phyloP scores from a whole-genome alignment of 2,329 filamentous ascomycete species.

The Hypoxylon rubiginosum region DNA sequence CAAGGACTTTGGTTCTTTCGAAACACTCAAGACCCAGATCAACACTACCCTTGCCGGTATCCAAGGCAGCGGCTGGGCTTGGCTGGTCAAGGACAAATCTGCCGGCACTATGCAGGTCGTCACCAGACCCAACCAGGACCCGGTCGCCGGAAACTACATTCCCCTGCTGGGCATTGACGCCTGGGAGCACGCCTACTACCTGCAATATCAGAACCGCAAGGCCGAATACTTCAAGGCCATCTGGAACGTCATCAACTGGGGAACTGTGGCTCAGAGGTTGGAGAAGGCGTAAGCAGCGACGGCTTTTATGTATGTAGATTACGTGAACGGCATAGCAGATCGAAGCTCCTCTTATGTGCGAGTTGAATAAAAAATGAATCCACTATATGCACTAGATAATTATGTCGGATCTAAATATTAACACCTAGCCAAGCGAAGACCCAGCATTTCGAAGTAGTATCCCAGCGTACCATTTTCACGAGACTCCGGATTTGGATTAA shows the following conservation, averaged over 20 bases:
- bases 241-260: constrained; percentile 85
- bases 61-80: constrained; percentile 77
- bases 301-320: constrained; percentile 19
- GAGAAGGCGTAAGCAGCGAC: constrained; percentile 44
- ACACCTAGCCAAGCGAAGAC: neutral
- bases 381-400: neutral
- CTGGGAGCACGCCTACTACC: constrained; percentile 73
- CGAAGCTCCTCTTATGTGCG: neutral
- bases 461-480: neutral
- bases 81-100: constrained; percentile 69
- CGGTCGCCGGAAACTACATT: constrained; percentile 61
- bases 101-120: constrained; percentile 68
- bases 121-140: constrained; percentile 76
- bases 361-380: constrained; percentile 16
- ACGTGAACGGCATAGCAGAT: constrained; percentile 14
- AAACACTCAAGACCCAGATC: constrained; percentile 67
- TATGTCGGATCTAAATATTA: neutral
- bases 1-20: constrained; percentile 68
- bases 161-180: constrained; percentile 74
- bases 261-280: constrained; percentile 50
- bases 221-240: constrained; percentile 84
- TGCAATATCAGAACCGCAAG: constrained; percentile 83
- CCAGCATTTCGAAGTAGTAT: neutral
- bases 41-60: constrained; percentile 67
- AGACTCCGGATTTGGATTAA: neutral